Percentiles rank a stretch among this genome's conserved stretches.
Conservation (phyloP, 2,329 filamentous ascomycete species). For the Chaetomium sp. region DNA sequence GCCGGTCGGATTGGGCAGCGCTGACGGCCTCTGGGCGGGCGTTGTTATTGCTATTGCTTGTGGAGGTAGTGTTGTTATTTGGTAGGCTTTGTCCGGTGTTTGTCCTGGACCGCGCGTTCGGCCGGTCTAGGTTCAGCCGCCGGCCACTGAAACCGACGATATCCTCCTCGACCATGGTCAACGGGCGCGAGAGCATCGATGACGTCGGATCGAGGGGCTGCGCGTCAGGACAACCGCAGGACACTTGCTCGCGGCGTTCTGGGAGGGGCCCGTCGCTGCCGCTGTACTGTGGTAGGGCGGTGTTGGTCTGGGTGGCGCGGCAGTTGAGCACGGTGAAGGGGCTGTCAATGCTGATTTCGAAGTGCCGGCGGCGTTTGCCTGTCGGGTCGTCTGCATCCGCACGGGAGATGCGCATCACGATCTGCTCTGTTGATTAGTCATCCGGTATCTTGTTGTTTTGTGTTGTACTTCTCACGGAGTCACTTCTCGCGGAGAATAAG, state of each 20-base stretch:
- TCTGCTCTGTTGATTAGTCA: constrained; percentile 40
- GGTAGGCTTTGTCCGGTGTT: constrained; percentile 45
- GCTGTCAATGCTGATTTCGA: constrained; percentile 94
- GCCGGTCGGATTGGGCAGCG: constrained; percentile 27
- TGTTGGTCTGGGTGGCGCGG: constrained; percentile 87
- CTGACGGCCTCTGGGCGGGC: constrained; percentile 14
- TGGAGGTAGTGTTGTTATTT: constrained; percentile 15
- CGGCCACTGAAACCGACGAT: constrained; percentile 7
- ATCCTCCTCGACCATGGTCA: constrained; percentile 35
- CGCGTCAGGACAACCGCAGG: constrained; percentile 51
- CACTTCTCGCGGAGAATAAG: background rate
- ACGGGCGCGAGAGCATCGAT: constrained; percentile 51
- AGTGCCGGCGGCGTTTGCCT: constrained; percentile 71
- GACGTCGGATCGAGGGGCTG: constrained; percentile 54
- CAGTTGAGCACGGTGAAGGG: constrained; percentile 91
- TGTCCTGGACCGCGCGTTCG: constrained; percentile 34
- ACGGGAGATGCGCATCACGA: constrained; percentile 87
- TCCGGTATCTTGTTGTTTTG: background rate
- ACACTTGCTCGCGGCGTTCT: constrained; percentile 40
- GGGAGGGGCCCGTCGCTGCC: constrained; percentile 44
- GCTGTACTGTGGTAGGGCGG: constrained; percentile 71
- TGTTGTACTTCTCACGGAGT: background rate
- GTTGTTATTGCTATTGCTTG: constrained; percentile 13
- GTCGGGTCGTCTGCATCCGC: constrained; percentile 69
- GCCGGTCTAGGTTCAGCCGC: constrained; percentile 17